Conservation (phyloP, 352 stramenopile genomes). For the Phytophthora kernoviae region DNA sequence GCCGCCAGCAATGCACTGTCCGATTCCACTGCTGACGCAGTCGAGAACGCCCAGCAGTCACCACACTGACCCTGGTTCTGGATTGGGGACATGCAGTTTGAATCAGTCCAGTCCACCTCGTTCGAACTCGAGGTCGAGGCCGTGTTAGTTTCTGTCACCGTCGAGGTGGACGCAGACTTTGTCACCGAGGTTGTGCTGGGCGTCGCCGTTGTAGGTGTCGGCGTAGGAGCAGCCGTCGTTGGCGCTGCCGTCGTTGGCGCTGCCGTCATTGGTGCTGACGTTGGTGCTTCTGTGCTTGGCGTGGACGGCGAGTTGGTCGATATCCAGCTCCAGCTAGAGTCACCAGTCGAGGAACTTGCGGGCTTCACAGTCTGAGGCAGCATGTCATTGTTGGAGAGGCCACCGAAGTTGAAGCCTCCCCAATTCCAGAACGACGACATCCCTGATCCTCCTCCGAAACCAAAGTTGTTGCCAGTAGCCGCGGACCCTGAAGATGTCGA, state of each 20-base stretch:
- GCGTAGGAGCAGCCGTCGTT: conserved; percentile 1
- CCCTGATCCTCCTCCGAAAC: conserved; percentile 14
- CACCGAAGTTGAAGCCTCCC: conserved; percentile 29
- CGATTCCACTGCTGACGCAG: conserved; percentile 90
- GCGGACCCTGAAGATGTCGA: conserved; percentile 24
- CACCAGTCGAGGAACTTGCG: conserved; percentile 11
- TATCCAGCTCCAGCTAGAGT: conserved; percentile 9
- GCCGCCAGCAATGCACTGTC: conserved; percentile 81
- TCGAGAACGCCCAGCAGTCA: conserved; percentile 98
- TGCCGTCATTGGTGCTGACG: conserved; percentile 6
- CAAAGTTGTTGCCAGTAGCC: conserved; percentile 14
- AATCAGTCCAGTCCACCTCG: conserved; percentile 57
- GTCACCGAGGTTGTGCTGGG: conserved; percentile 13
- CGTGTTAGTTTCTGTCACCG: conserved; percentile 22
- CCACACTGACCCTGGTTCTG: conserved; percentile 97
- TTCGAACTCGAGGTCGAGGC: conserved; percentile 33
- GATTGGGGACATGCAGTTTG: conserved; percentile 58
- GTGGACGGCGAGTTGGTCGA: too few relatives aligned
- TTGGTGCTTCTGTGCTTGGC: not conserved
- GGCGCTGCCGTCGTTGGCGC: conserved; percentile 9
- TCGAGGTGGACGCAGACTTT: conserved; percentile 20
- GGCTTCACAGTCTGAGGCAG: conserved; percentile 26
- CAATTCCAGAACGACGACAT: conserved; percentile 29
- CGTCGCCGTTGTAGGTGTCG: conserved; percentile 10
- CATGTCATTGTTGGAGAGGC: conserved; percentile 21